Percentiles rank a stretch among this genome's conserved stretches.
These are phyloP conservation scores for Pseudozyma sp. DNA, from an alignment of 1,284 basidiomycete species.

Conservation along the genomic window DNA sequence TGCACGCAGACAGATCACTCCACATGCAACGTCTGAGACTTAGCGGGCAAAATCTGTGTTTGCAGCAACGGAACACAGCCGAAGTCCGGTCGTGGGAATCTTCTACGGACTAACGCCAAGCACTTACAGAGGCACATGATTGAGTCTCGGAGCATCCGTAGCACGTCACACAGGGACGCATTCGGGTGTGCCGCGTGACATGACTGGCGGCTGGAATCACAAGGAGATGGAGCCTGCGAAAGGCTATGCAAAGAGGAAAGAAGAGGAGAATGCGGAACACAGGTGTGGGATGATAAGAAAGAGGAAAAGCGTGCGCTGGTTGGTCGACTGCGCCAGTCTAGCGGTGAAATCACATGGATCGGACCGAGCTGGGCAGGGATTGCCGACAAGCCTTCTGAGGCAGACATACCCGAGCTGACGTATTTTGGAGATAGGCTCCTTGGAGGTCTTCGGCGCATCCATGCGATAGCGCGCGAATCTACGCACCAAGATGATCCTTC, in stretches of 20 bases:
- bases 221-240: neutral
- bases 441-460: conserved; percentile 3
- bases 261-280: neutral
- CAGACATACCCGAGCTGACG: conserved; percentile 40
- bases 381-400: conserved; percentile 6
- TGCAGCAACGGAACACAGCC: too few species aligned
- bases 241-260: neutral
- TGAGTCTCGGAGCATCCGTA: neutral
- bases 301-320: neutral
- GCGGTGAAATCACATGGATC: neutral
- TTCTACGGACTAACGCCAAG: too few species aligned
- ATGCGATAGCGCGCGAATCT: neutral
- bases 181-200: neutral
- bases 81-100: too few species aligned
- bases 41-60: neutral
- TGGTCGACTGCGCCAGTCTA: conserved; percentile 13
- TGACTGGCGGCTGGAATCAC: neutral
- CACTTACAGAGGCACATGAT: too few species aligned
- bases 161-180: neutral
- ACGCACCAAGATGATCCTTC: neutral
- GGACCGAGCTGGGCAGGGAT: neutral
- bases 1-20: neutral
- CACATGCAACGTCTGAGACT: too few species aligned
- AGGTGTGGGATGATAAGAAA: neutral
- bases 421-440: neutral